A percentile compares a stretch with the other conserved stretches of the same genome.
These are phyloP conservation scores for Escovopsis sp. DNA, from an alignment of 2,329 filamentous ascomycete genomes.

Conservation along the genomic window DNA sequence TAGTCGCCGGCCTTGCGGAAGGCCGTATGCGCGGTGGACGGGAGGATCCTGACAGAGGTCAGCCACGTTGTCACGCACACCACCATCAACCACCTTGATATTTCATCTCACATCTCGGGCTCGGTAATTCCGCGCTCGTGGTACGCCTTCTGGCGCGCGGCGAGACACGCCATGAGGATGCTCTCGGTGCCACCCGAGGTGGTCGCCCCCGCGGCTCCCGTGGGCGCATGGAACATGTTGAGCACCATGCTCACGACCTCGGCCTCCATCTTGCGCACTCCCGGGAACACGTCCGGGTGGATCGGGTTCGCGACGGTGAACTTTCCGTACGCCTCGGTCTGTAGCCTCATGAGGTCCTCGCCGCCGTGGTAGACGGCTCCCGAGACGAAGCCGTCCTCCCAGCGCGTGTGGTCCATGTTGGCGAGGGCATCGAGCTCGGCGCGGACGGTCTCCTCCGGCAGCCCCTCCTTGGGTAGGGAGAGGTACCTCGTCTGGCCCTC, in stretches of 20 bases:
- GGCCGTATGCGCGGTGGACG: constrained; percentile 86
- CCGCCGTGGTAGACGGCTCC: constrained; percentile 96
- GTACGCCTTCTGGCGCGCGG: constrained; percentile 78
- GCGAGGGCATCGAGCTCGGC: constrained; percentile 67
- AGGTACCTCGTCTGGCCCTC: constrained; percentile 58
- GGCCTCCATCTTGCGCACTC: constrained; percentile 97
- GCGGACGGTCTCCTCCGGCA: constrained; percentile 63
- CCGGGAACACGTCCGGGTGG: constrained; percentile 95
- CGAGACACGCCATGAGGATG: constrained; percentile 88
- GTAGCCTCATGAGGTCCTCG: constrained; percentile 62
- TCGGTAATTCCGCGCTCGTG: constrained; percentile 75
- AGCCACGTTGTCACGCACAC: background rate
- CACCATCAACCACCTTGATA: background rate
- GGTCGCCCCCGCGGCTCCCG: constrained; percentile 72
- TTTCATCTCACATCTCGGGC: constrained; percentile 90
- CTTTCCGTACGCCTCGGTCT: constrained; percentile 83
- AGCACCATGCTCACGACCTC: constrained; percentile 95
- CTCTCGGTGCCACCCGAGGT: constrained; percentile 92
- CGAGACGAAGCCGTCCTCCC: constrained; percentile 91
- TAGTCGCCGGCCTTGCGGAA: constrained; percentile 93
- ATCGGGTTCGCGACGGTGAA: constrained; percentile 96
- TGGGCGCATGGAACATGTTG: constrained; percentile 75
- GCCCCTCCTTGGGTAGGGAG: constrained; percentile 68
- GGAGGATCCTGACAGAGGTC: constrained; percentile 56
- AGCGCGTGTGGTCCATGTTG: constrained; percentile 82